Base-by-base conservation (phyloP, 352 stramenopile genomes). In the Phytophthora pisi region DNA sequence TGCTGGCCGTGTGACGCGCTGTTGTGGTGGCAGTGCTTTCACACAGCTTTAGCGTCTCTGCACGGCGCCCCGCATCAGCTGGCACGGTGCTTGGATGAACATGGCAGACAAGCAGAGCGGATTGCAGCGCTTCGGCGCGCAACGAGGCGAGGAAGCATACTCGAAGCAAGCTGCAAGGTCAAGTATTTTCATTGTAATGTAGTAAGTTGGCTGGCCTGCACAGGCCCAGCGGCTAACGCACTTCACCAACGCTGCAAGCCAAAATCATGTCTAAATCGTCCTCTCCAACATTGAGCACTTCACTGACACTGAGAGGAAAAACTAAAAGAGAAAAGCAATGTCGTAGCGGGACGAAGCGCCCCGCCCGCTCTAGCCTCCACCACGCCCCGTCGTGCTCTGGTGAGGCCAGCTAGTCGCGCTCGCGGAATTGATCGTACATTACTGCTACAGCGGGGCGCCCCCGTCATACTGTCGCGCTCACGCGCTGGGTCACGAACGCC, bases 381-480 rank as follows among this genome's bases (percentile, higher is more conserved):
- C 51, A 51, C 50, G 30, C 61, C 53, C 47, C 60, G 34, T 52
- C 28, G 51, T 64, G 56, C 64, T 38, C 47, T 58, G 47, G 30
- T 53, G 53, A 52, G n/a, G 57, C 49, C 64, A 66, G 63, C 36
- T 57, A 58, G 66, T 70, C 36, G 31, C 58, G 50, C 65, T 74
- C 38, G 45, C 36, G 58, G 30, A 70, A 63, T 74, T 77, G 59
- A 76, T 76, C 64, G 64, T 79, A 72, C 64, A 79, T 68, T 79
- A 77, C 64, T 72, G 68, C 64, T 72, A 77, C 69, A 75, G 50
- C 50, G 28, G 57, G 64, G 42, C 63, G 30, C 58, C 55, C 53
- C 42, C 56, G 30, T 78, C 72, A 93, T 69, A 89, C 74, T 66
- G 75, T 69, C 51, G 86, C 88, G 62, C 88, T 95, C 56, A 96